These are phyloP conservation scores for Seiridium unicorne DNA, from an alignment of 2,329 filamentous ascomycete species.

Conservation along the genomic window DNA sequence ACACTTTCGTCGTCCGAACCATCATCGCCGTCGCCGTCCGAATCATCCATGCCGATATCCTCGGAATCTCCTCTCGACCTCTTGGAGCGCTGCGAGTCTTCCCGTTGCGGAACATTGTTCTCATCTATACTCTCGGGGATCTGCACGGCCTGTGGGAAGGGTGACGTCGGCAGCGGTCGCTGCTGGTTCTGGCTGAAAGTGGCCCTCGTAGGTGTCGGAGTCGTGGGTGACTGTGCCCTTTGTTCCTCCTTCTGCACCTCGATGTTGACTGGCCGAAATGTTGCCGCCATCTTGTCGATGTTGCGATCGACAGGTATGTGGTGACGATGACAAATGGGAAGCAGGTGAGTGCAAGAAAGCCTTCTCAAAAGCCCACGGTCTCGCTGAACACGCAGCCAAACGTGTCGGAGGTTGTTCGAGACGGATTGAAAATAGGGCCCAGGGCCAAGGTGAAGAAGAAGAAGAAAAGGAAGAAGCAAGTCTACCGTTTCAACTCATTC, in stretches of 20 bases:
- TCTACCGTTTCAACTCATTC: constrained; percentile 24
- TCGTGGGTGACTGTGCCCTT: constrained; percentile 25
- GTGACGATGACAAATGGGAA: background rate
- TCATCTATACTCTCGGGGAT: constrained; percentile 45
- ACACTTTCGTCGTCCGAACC: constrained; percentile 66
- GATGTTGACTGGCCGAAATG: constrained; percentile 47
- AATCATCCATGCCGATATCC: constrained; percentile 76
- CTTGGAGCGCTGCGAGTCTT: constrained; percentile 59
- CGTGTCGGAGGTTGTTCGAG: constrained; percentile 12
- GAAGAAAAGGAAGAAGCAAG: constrained; percentile 10
- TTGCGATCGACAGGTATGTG: background rate
- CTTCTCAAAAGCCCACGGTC: background rate
- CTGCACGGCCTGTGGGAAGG: constrained; percentile 50
- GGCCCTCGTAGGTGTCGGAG: constrained; percentile 62
- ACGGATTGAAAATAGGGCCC: constrained; percentile 13
- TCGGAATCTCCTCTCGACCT: constrained; percentile 59
- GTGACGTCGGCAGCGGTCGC: constrained; percentile 51
- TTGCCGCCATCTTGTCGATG: constrained; percentile 38
- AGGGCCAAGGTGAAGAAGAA: constrained; percentile 8
- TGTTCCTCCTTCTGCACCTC: constrained; percentile 25
- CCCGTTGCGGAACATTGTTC: constrained; percentile 43
- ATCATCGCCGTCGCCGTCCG: constrained; percentile 63
- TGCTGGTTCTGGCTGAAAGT: constrained; percentile 44
- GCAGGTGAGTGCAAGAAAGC: background rate
- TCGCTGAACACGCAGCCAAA: background rate